These are phyloP conservation scores for Micractinium sp. DNA, from an alignment of 139 green algal species.

Conservation along the genomic window DNA sequence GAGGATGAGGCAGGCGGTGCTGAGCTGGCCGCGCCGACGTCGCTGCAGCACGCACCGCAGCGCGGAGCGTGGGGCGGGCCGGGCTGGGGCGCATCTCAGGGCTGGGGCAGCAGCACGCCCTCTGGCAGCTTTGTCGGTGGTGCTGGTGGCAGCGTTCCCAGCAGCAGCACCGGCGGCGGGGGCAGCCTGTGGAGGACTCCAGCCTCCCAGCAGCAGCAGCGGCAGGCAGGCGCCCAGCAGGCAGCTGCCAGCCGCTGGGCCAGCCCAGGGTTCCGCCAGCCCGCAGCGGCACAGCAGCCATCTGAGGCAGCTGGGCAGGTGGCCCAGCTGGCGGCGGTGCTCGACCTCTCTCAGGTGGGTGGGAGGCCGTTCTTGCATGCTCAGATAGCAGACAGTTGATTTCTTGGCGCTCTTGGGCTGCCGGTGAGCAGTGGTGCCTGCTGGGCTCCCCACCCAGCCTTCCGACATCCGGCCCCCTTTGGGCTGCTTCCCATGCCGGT, in stretches of 20 bases:
- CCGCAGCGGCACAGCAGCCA: background rate
- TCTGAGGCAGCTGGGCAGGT: background rate
- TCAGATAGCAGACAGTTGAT: no score
- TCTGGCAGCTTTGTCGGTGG: no score
- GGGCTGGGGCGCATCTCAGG: no score
- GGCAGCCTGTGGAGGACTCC: no score
- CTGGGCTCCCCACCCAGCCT: no score
- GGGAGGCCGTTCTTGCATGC: no score
- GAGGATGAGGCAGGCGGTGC: background rate
- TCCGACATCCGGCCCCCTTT: background rate
- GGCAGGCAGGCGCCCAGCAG: no score
- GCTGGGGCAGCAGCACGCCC: no score
- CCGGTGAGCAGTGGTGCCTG: no score
- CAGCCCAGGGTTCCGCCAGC: background rate
- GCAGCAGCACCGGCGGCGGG: background rate
- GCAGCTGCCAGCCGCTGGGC: background rate
- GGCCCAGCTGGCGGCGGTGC: background rate
- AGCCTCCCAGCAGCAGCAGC: conserved; percentile 1
- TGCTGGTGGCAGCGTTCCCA: background rate
- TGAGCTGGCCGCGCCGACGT: background rate
- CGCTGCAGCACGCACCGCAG: background rate
- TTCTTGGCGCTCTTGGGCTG: no score
- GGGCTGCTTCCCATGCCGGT: no score
- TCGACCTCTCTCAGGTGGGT: background rate
- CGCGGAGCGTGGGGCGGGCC: no score